Percentiles rank a stretch among this genome's conserved stretches.
Conservation (phyloP, 768 basidiomycete genomes). For the Coprinopsis marcescibilis region DNA sequence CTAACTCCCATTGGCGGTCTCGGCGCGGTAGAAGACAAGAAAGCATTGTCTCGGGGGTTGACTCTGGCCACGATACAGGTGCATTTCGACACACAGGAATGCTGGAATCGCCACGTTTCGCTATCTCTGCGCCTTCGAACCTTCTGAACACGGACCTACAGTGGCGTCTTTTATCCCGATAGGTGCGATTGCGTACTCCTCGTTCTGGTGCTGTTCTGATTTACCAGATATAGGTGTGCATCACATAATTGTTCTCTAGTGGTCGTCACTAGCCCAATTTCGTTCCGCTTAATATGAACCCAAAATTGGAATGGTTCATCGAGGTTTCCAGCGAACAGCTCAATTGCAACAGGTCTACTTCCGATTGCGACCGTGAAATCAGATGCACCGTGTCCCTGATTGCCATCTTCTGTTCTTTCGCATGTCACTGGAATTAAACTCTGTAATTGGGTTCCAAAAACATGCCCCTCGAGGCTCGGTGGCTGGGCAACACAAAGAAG, state of each 20-base stretch:
- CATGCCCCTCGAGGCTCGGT: constrained; percentile 15
- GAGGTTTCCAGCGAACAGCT: constrained; percentile 2
- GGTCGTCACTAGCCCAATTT: constrained; percentile 4
- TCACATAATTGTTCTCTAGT: neutral
- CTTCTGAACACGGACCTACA: constrained; percentile 6
- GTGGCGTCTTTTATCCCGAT: constrained; percentile 10
- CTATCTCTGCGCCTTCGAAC: constrained; percentile 6
- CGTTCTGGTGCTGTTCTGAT: constrained; percentile 7
- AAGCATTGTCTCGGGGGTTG: constrained; percentile 3
- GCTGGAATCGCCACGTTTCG: constrained; percentile 12
- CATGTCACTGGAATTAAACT: constrained; percentile 10
- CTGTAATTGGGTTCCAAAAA: constrained; percentile 5
- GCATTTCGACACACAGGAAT: neutral
- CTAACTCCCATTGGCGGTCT: neutral
- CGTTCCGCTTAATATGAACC: neutral
- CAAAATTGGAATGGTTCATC: neutral
- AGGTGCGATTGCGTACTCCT: constrained; percentile 8
- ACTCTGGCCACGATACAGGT: constrained; percentile 9
- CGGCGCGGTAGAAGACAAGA: neutral
- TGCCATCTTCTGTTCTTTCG: constrained; percentile 14
- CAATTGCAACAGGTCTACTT: neutral
- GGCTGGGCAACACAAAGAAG: constrained; percentile 13
- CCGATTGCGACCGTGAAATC: neutral
- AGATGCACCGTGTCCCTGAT: constrained; percentile 12
- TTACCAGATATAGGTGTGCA: constrained; percentile 7